Base-by-base conservation (phyloP, 306 rosid genomes). In the Potentilla sterilis region DNA sequence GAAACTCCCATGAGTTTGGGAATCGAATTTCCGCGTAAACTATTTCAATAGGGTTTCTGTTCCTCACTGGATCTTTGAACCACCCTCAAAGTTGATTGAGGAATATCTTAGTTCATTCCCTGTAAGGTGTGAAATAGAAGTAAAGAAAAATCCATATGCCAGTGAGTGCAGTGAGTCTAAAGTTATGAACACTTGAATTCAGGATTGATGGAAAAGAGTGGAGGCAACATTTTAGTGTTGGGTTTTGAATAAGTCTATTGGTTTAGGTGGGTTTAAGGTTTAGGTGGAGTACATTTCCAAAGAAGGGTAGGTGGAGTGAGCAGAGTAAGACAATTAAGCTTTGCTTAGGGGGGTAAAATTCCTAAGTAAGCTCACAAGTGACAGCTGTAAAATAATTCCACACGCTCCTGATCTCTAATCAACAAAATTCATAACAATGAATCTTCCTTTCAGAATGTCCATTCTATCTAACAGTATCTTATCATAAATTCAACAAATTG, bases 151-250 rank as follows among this genome's bases (percentile, higher is more conserved):
- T 0, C 9, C 12, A 4, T 61, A 55, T 55, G 61, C 32, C 61
- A n/a, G 18, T 9, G 12, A 7, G 32, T 54, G 13, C 12, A 10
- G 55, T 5, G 58, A 51, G 58, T 5, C 58, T 55, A 54, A 2
- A 54, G 38, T 24, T 28, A 28, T 59, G 9, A 59, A 4, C 38
- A 59, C 66, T 28, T 28, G 19, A 24, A 24, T 59, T 59, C 18
- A 24, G 38, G 66, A 40, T 59, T 24, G 19, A 28, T 28, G 37
- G 66, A 6, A 28, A 59, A 59, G 65, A 24, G 28, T 49, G 6
- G 18, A 51, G 7, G 75, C 75, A 51, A 51, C 75, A 70, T 34
- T 35, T 70, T 18, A 18, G 43, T 52, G 48, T 6, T 54, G 66
- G 52, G 49, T 55, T 59, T 54, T 54, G 75, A 54, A 72, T 0